phyloP scores from a whole-genome alignment of 306 rosid genomes.

The Pyrus bretschneideri region DNA sequence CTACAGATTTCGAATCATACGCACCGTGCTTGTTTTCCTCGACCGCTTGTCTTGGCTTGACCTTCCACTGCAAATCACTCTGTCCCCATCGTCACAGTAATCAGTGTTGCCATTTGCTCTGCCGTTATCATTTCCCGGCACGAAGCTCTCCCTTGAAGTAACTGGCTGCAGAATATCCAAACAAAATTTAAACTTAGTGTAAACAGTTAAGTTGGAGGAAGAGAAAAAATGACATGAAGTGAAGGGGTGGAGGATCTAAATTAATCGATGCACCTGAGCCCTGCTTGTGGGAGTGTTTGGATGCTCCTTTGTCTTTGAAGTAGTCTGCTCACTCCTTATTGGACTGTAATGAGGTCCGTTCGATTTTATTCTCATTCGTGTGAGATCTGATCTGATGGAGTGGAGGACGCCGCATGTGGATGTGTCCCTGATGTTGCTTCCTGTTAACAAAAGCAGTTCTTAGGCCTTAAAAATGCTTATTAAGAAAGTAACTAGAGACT shows the following conservation, averaged over 20 bases:
- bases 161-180: constrained; percentile 48
- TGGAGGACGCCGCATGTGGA: constrained; percentile 85
- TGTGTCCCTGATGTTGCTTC: constrained; percentile 38
- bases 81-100: constrained; percentile 46
- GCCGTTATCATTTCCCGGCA: constrained; percentile 41
- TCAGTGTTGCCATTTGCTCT: constrained; percentile 38
- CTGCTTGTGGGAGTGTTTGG: constrained; percentile 78
- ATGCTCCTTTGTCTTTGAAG: constrained; percentile 37
- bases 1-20: not conserved
- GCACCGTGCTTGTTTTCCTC: constrained; percentile 90
- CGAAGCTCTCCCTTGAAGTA: constrained; percentile 80
- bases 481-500: not conserved
- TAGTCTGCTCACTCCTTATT: constrained; percentile 41
- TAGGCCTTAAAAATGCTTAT: constrained; percentile 4
- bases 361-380: constrained; percentile 76
- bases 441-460: constrained; percentile 32
- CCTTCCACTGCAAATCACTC: constrained; percentile 36
- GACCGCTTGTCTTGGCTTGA: constrained; percentile 63
- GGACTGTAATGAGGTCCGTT: constrained; percentile 36
- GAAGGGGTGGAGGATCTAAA: not conserved
- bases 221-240: not conserved
- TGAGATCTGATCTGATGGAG: constrained; percentile 87
- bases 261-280: constrained; percentile 36
- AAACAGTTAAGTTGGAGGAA: not conserved
- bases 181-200: not conserved